These are phyloP conservation scores for Pseudozyma pruni DNA, from an alignment of 1,284 basidiomycete genomes.

Conservation along the genomic window DNA sequence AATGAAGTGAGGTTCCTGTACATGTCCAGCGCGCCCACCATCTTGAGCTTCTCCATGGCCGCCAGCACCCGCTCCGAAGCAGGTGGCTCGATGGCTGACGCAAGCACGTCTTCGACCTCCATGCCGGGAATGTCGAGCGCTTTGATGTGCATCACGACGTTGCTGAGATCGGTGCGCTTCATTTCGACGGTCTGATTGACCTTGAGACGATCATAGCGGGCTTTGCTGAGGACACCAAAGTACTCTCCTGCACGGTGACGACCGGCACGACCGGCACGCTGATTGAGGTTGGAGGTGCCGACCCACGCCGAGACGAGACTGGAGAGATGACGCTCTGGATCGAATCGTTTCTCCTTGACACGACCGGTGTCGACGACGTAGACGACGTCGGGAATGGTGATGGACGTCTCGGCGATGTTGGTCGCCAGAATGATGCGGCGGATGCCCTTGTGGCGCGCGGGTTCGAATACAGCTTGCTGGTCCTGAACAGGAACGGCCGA, in stretches of 20 bases:
- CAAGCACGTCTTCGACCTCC: conserved; percentile 86
- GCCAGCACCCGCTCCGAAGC: conserved; percentile 79
- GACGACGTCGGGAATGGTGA: conserved; percentile 96
- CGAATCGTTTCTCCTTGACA: conserved; percentile 92
- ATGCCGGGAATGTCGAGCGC: conserved; percentile 91
- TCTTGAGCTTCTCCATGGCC: conserved; percentile 82
- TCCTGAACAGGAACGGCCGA: conserved; percentile 89
- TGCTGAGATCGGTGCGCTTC: conserved; percentile 75
- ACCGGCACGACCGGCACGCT: conserved; percentile 92
- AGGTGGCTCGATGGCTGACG: conserved; percentile 89
- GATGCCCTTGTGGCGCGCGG: conserved; percentile 72
- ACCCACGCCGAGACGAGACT: conserved; percentile 90
- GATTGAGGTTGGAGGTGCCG: conserved; percentile 90
- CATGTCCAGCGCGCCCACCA: conserved; percentile 87
- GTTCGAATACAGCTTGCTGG: conserved; percentile 86
- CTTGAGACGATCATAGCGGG: conserved; percentile 76
- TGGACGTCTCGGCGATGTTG: conserved; percentile 87
- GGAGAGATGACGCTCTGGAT: conserved; percentile 86
- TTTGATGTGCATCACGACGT: conserved; percentile 82
- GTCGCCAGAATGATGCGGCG: conserved; percentile 86
- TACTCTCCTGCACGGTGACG: conserved; percentile 92
- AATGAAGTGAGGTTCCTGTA: conserved; percentile 84
- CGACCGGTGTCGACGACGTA: conserved; percentile 91
- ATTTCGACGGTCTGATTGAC: conserved; percentile 94
- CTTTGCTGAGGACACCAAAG: conserved; percentile 81